Percentiles rank a stretch among this genome's conserved stretches.
These are phyloP conservation scores for Botrytis fabae DNA, from an alignment of 2,329 filamentous ascomycete species.

Conservation along the genomic window DNA sequence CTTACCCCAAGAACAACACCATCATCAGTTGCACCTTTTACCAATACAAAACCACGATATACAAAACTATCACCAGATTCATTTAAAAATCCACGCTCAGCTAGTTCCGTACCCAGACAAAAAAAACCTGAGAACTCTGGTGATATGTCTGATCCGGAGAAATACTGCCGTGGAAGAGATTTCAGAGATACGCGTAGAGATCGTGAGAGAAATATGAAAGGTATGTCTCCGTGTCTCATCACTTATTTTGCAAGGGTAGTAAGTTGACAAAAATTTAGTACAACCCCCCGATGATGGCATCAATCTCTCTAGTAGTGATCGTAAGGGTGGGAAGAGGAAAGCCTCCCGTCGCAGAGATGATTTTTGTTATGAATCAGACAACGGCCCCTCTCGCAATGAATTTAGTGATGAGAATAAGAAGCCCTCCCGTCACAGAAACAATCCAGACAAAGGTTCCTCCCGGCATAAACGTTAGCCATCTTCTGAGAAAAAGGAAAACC, in stretches of 20 bases:
- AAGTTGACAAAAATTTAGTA: neutral
- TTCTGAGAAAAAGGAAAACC: neutral
- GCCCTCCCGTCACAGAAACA: too few relatives aligned
- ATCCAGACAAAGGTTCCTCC: too few relatives aligned
- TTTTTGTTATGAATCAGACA: neutral
- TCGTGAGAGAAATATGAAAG: neutral
- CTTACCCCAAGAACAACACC: neutral
- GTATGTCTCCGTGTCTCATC: neutral
- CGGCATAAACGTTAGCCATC: too few relatives aligned
- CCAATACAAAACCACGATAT: neutral
- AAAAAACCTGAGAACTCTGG: neutral
- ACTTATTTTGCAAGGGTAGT: neutral
- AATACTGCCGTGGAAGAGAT: neutral
- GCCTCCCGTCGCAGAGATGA: rapidly evolving
- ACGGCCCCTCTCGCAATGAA: neutral
- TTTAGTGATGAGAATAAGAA: neutral
- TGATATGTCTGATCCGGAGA: neutral
- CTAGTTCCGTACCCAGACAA: neutral
- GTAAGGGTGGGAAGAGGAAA: neutral
- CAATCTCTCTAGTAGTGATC: too few relatives aligned
- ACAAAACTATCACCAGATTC: neutral
- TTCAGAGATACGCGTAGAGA: neutral
- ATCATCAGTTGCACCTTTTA: neutral
- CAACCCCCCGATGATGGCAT: too few relatives aligned
- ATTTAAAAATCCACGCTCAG: neutral